Conservation (phyloP, 805 yeast genomes). For the Candida coquimbonensis region DNA sequence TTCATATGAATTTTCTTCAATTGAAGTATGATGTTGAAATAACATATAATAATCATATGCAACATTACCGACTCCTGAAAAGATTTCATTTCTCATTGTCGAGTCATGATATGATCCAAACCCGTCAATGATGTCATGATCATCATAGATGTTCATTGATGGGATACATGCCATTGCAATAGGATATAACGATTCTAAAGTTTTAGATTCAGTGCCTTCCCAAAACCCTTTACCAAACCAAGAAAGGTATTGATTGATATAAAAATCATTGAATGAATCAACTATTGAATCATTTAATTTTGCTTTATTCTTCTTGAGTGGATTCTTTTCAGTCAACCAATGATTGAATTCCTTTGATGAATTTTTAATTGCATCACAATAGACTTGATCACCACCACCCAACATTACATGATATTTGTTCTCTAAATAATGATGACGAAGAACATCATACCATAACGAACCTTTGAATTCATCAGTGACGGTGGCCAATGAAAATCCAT, state of each 20-base stretch:
- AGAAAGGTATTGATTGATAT: conserved; percentile 62
- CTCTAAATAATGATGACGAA: conserved; percentile 51
- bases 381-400: conserved; percentile 97
- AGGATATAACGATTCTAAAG: conserved; percentile 64
- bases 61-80: conserved; percentile 62
- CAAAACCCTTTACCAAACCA: conserved; percentile 94
- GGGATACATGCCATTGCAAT: conserved; percentile 80
- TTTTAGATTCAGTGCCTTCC: conserved; percentile 59
- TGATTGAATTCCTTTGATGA: conserved; percentile 44
- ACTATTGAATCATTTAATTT: conserved; percentile 40
- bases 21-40: conserved; percentile 78
- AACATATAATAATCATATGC: conserved; percentile 86
- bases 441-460: conserved; percentile 81
- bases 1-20: conserved; percentile 34
- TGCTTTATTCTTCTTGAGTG: conserved; percentile 38
- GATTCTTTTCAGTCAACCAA: conserved; percentile 56
- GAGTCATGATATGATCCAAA: conserved; percentile 78
- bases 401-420: conserved; percentile 85
- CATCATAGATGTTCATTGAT: conserved; percentile 80
- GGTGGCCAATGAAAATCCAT: conserved; percentile 77
- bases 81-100: conserved; percentile 68
- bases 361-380: conserved; percentile 72
- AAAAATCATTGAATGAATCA: conserved; percentile 55
- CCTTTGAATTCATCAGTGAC: conserved; percentile 63
- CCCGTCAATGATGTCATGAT: conserved; percentile 96